Percentiles rank a stretch among this genome's conserved stretches.
These are phyloP conservation scores for Phaeosphaeria sp. DNA, from an alignment of 2,329 filamentous ascomycete genomes.

Conservation along the genomic window DNA sequence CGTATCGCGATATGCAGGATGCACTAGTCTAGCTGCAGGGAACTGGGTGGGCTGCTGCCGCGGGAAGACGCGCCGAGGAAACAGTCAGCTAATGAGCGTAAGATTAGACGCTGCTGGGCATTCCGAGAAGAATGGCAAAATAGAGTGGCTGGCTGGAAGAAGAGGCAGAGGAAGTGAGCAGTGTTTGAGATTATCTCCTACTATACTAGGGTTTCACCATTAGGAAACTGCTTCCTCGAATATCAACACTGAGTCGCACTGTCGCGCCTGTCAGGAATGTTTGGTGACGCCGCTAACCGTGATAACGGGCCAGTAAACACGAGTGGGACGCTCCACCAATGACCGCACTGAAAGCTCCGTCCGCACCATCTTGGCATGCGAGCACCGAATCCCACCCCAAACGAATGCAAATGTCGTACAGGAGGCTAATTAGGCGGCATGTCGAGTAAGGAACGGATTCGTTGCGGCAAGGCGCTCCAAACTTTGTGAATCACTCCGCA, in stretches of 20 bases:
- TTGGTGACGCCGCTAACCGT: not conserved
- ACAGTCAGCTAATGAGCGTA: slow-evolving; percentile 3
- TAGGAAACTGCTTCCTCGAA: not conserved
- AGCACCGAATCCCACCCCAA: not conserved
- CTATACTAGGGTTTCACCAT: not conserved
- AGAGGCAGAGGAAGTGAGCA: not conserved
- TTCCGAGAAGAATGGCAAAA: slow-evolving; percentile 6
- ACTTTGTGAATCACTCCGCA: not conserved
- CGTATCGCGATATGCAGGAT: slow-evolving; percentile 9
- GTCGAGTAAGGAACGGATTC: not conserved
- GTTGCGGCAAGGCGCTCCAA: too few relatives aligned
- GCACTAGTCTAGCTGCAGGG: slow-evolving; percentile 17
- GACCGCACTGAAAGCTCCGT: not conserved
- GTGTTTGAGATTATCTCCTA: not conserved
- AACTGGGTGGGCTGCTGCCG: slow-evolving; percentile 2
- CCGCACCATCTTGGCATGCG: not conserved
- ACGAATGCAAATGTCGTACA: not conserved
- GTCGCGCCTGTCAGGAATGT: not conserved
- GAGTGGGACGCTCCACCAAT: not conserved
- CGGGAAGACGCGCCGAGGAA: slow-evolving; percentile 4
- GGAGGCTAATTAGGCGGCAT: not conserved
- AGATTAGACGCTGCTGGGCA: not conserved
- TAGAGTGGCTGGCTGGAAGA: not conserved
- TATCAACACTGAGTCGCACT: not conserved
- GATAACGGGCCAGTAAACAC: not conserved